Evolutionary conservation across 1,284 basidiomycete species (phyloP), one percentile per base, ranked within the genome.

Genomic region (Anthracocystis panici-leucophaei): DNA sequence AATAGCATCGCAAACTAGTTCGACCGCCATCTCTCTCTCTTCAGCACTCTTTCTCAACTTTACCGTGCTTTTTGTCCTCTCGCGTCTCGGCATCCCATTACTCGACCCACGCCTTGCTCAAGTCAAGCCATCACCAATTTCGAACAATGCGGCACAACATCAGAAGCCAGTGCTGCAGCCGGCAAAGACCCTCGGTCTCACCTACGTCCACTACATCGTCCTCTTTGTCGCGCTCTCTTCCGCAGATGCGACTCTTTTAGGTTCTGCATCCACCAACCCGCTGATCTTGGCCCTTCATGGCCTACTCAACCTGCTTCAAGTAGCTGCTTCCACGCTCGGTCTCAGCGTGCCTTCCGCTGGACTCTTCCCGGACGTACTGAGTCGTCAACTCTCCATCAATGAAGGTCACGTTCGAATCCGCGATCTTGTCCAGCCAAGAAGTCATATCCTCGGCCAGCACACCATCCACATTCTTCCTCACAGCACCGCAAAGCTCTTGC

Each of bases 401-500:
- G 86, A 86, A 71, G 79, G 81, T 16, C 78, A 83, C n/a, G 85
- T 87, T 12, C 80, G 85, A 33, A 69, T 87, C 9, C 74, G 85
- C 31, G 82, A 85, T 42, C 79, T 87, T 44, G 77, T 87, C 45
- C 83, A 84, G 33, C 81, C 80, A 10, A 80, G 82, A 45, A 77
- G 80, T 2, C 92, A 94, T 82, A 88, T 95, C n/a, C 89, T 91
- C 38, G 93, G 93, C 23, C 92, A 94, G 85, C 93, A 94, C 82
- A 95, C 93, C 2, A 91, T 95, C 57, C 91, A 92, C 77, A 92
- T 94, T 88, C 93, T 93, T 3, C 93, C 93, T 9, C 67, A 66
- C 56, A 87, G 92, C 82, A 95, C 93, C 1, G 94, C 93, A 16
- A 90, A 91, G 48, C 87, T 95, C 20, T 93, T 94, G 72, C 92